These are phyloP conservation scores for Chloromonas sp. DNA, from an alignment of 163 green algal genomes.

Conservation along the genomic window DNA sequence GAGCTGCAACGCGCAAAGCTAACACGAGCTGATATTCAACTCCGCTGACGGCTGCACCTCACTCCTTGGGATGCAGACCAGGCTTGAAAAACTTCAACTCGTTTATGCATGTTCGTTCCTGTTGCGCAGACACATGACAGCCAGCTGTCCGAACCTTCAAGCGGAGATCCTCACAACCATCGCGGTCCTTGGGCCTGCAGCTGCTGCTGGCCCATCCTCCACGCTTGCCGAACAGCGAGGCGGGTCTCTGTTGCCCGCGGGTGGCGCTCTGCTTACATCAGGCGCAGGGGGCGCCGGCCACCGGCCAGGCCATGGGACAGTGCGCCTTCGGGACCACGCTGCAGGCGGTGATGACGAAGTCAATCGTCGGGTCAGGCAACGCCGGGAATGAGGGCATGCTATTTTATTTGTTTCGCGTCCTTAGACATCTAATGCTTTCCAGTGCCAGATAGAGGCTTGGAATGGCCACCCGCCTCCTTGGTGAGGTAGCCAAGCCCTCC, in stretches of 20 bases:
- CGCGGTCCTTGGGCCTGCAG: background rate
- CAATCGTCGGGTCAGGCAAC: too few species aligned
- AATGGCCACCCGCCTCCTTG: too few species aligned
- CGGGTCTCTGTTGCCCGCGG: background rate
- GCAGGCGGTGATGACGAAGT: too few species aligned
- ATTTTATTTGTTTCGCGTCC: too few species aligned
- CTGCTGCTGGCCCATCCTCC: background rate
- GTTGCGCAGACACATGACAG: slow-evolving; percentile 37
- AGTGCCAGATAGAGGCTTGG: too few species aligned
- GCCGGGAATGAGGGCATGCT: too few species aligned
- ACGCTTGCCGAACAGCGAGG: background rate
- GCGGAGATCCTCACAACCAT: slow-evolving; percentile 20
- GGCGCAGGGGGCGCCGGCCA: too few species aligned
- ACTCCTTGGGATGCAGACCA: background rate
- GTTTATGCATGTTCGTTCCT: background rate
- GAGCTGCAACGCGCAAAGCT: background rate
- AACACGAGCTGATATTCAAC: background rate
- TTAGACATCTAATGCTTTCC: too few species aligned
- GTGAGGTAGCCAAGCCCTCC: too few species aligned
- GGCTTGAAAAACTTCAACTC: background rate
- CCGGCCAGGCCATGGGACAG: too few species aligned
- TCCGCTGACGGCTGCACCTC: background rate
- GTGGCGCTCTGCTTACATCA: too few species aligned
- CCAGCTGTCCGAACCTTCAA: slow-evolving; percentile 34
- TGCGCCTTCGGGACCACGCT: too few species aligned